Evolutionary conservation across 805 yeast genomes (phyloP), one percentile per base, ranked within the genome.

Genomic region (Cyberlindnera americana): DNA sequence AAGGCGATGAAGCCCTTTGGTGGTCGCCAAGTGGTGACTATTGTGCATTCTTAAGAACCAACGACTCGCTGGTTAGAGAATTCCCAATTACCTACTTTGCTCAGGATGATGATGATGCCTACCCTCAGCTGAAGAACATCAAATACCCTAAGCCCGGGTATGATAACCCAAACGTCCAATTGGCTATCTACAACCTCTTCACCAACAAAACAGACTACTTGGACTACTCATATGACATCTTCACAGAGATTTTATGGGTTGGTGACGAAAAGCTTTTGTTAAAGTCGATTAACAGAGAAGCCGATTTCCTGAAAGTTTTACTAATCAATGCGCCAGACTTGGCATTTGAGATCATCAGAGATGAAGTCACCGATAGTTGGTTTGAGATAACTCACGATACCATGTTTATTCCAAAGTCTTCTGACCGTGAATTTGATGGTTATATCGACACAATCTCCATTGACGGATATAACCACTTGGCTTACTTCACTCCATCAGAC

Each of bases 61-160:
- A 88, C 58, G 95, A 89, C 52, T 73, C 91, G 2, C 55, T 61
- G 5, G 95, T 88, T 1, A 83, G 83, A 3, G 81, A 73, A 32
- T 88, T 71, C 59, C 76, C 86, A 2, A 75, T 88, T 29, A 87
- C 90, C 5, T 86, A 81, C 58, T 87, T 76, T 63, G 83, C 78
- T 12, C 83, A 81, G 48, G 61, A 67, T 35, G 65, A 61, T 35
- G 65, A 61, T 24, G 61, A 62, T n/a, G 60, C 70, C 12, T 84
- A 86, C 53, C 88, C 95, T 5, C 75, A 76, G 15, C 55, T 81
- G 44, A 66, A 69, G 24, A 63, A 68, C 10, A 69, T 84, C 50
- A 85, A 84, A 57, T 88, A 88, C 57, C 96, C 96, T 8, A 88
- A 88, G 55, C 81, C 95, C 6, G 96, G 96, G 0, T 76, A 66